Evolutionary conservation across 495 filamentous ascomycete species (phyloP).

Genomic region (Aspergillus sclerotioniger): DNA sequence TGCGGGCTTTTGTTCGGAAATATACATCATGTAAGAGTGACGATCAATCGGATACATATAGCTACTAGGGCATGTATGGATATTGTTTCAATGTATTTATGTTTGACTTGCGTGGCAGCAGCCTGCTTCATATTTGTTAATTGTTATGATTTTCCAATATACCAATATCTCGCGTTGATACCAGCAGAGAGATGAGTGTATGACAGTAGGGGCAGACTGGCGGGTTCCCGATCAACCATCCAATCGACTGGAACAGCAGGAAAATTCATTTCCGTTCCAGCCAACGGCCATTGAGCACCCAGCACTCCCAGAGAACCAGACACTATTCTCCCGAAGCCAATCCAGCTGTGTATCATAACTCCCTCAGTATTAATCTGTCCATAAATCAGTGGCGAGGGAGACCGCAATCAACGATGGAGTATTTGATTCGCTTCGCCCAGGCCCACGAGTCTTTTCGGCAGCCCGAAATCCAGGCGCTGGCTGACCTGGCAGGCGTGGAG

Average conservation of each 20-base stretch:
- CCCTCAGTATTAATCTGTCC: neutral
- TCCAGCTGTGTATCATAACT: neutral
- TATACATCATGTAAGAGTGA: neutral
- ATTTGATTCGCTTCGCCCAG: slow-evolving; percentile 87
- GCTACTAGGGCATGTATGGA: neutral
- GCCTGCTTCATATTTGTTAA: neutral
- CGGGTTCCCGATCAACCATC: neutral
- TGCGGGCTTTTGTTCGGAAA: neutral
- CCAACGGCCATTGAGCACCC: neutral
- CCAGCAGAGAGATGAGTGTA: too few species aligned
- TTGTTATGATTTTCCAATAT: slow-evolving; percentile 2
- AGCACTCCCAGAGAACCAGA: neutral
- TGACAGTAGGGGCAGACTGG: neutral
- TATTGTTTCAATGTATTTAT: too few species aligned
- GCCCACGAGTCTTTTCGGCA: slow-evolving; percentile 84
- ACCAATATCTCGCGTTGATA: too few species aligned
- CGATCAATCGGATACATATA: neutral
- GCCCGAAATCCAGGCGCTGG: slow-evolving; percentile 82
- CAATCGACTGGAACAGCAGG: neutral
- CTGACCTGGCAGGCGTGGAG: slow-evolving; percentile 62
- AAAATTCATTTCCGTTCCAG: neutral
- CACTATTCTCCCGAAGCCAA: neutral
- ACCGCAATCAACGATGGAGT: slow-evolving; percentile 55
- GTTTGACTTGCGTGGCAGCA: too few species aligned
- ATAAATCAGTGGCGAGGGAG: neutral